These are phyloP conservation scores for Kodamaea hsintzibuensis DNA, from an alignment of 805 yeast genomes.

Conservation along the genomic window DNA sequence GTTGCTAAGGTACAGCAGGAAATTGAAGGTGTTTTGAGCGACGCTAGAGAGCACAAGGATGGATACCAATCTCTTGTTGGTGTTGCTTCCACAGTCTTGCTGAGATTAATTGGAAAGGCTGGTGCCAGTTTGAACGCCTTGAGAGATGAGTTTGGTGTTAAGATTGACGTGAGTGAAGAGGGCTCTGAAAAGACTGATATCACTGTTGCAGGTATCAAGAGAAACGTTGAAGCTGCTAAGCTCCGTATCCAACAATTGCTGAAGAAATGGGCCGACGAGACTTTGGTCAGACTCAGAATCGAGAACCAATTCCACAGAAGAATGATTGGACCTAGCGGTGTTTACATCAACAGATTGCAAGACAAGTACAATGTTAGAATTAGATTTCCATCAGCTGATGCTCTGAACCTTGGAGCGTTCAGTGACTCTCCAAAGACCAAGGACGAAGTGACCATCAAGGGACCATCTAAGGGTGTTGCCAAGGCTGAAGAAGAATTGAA, in stretches of 20 bases:
- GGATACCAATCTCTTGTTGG: constrained; percentile 48
- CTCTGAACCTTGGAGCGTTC: constrained; percentile 14
- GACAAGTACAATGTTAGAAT: constrained; percentile 84
- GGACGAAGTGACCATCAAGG: constrained; percentile 72
- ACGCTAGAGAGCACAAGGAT: constrained; percentile 52
- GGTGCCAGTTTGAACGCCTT: constrained; percentile 73
- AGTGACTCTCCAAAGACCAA: constrained; percentile 45
- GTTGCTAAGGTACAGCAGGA: constrained; percentile 56
- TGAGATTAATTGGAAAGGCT: constrained; percentile 86
- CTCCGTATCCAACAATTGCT: constrained; percentile 56
- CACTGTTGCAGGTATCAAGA: constrained; percentile 66
- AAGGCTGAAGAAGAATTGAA: constrained; percentile 81
- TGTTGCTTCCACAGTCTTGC: constrained; percentile 66
- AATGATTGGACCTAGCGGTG: constrained; percentile 82
- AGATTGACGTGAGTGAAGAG: constrained; percentile 59
- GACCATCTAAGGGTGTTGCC: constrained; percentile 87
- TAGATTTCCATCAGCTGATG: constrained; percentile 60
- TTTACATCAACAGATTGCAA: constrained; percentile 78
- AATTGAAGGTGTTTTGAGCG: constrained; percentile 54
- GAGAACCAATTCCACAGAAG: constrained; percentile 79
- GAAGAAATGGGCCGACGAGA: constrained; percentile 82
- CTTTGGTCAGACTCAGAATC: constrained; percentile 59
- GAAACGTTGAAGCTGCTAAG: constrained; percentile 74
- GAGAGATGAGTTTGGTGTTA: constrained; percentile 72
- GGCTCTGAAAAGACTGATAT: constrained; percentile 47